phyloP scores from a whole-genome alignment of 1,284 basidiomycete species.

The Coniferiporia sulphurascens region DNA sequence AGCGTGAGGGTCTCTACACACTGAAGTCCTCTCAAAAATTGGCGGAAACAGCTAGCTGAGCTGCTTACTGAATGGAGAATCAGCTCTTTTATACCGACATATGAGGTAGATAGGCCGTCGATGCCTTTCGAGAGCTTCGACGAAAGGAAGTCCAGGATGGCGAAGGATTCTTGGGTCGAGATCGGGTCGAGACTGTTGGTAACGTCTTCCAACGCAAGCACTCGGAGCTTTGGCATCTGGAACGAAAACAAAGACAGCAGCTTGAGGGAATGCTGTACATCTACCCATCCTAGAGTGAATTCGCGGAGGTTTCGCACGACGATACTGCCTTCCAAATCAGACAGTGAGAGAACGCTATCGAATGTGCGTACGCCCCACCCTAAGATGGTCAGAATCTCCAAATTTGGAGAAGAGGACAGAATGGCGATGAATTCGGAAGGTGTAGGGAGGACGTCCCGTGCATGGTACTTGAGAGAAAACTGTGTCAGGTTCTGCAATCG shows the following conservation, averaged over 20 bases:
- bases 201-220: conserved; percentile 43
- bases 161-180: conserved; percentile 29
- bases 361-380: conserved; percentile 42
- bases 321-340: conserved; percentile 22
- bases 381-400: conserved; percentile 39
- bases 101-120: background rate
- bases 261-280: conserved; percentile 36
- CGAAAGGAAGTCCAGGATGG: conserved; percentile 28
- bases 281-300: conserved; percentile 44
- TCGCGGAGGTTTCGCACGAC: conserved; percentile 31
- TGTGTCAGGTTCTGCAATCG: conserved; percentile 36
- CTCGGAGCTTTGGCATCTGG: conserved; percentile 34
- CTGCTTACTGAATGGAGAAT: background rate
- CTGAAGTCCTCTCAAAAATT: background rate
- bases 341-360: conserved; percentile 3
- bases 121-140: background rate
- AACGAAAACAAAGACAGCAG: conserved; percentile 37
- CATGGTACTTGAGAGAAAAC: conserved; percentile 48
- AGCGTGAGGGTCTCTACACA: background rate
- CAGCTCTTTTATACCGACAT: background rate
- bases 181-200: conserved; percentile 30
- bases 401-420: conserved; percentile 34
- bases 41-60: background rate
- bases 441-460: conserved; percentile 46
- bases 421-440: conserved; percentile 39